Conservation (phyloP, 225 moss, liverwort and hornwort species). For the Sphagnum tenellum region DNA sequence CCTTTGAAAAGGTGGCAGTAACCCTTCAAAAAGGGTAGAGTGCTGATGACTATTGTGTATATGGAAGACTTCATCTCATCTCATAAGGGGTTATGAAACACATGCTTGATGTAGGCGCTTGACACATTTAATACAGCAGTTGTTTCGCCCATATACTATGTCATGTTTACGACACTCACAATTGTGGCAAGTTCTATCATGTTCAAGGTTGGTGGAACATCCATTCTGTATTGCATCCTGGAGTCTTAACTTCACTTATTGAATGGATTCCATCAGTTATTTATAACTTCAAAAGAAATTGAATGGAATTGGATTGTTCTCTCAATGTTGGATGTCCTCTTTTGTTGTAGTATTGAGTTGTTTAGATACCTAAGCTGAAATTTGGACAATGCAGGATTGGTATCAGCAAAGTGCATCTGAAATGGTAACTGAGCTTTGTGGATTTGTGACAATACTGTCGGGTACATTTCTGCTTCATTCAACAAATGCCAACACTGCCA, state of each 20-base stretch:
- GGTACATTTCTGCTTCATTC: constrained; percentile 97
- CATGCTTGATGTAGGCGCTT: constrained; percentile 39
- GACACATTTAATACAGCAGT: constrained; percentile 94
- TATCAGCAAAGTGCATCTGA: constrained; percentile 61
- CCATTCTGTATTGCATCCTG: neutral
- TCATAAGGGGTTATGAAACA: too few relatives aligned
- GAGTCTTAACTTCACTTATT: neutral
- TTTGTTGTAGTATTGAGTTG: neutral
- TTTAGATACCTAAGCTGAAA: neutral
- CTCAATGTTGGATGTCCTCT: too few relatives aligned
- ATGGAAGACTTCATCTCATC: too few relatives aligned
- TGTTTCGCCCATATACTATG: constrained; percentile 89
- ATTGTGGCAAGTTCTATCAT: constrained; percentile 92
- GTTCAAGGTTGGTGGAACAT: constrained; percentile 49
- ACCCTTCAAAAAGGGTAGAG: too few relatives aligned
- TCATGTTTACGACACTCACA: constrained; percentile 91
- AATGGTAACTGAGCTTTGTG: constrained; percentile 85
- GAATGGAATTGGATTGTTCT: too few relatives aligned
- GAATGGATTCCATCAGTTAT: too few relatives aligned
- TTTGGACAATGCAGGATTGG: constrained; percentile 61
- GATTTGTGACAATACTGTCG: constrained; percentile 77
- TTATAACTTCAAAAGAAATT: too few relatives aligned
- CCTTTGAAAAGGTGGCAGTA: too few relatives aligned
- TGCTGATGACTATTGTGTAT: too few relatives aligned
- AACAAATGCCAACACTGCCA: constrained; percentile 67